Evolutionary conservation across 805 yeast species (phyloP).

Genomic region (Starmerella roubikii): DNA sequence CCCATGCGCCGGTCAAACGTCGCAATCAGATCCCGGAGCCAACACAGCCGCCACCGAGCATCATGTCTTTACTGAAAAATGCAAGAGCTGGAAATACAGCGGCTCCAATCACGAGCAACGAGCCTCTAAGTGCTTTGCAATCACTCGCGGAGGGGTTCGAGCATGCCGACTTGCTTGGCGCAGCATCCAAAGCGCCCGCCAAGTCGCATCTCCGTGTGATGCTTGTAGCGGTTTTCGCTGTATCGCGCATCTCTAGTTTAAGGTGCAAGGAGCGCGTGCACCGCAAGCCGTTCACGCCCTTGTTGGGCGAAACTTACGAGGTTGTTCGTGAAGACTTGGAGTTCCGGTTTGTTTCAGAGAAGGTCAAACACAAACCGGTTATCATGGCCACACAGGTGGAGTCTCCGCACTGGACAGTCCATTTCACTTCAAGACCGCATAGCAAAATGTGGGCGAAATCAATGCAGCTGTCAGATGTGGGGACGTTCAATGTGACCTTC

Average conservation of each 20-base stretch:
- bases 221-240: slow-evolving; percentile 69
- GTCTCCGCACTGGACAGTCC: slow-evolving; percentile 45
- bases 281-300: slow-evolving; percentile 89
- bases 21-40: slow-evolving; percentile 44
- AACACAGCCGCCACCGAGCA: slow-evolving; percentile 62
- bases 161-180: slow-evolving; percentile 51
- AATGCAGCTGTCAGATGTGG: slow-evolving; percentile 66
- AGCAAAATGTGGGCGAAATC: slow-evolving; percentile 95
- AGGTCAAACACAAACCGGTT: slow-evolving; percentile 77
- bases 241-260: slow-evolving; percentile 54
- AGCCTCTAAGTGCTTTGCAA: slow-evolving; percentile 76
- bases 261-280: slow-evolving; percentile 61
- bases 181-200: slow-evolving; percentile 38
- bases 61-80: slow-evolving; percentile 66
- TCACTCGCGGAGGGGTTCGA: slow-evolving; percentile 69
- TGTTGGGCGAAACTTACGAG: slow-evolving; percentile 88
- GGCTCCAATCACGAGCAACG: slow-evolving; percentile 91
- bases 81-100: slow-evolving; percentile 57
- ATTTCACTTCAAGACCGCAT: slow-evolving; percentile 33
- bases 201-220: slow-evolving; percentile 42
- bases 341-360: slow-evolving; percentile 63
- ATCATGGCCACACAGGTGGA: slow-evolving; percentile 74
- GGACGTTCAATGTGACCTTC: slow-evolving; percentile 45
- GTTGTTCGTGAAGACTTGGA: slow-evolving; percentile 74
- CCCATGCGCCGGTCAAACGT: slow-evolving; percentile 35